phyloP scores from a whole-genome alignment of 2,329 filamentous ascomycete species.

The Cladosporium sp. region DNA sequence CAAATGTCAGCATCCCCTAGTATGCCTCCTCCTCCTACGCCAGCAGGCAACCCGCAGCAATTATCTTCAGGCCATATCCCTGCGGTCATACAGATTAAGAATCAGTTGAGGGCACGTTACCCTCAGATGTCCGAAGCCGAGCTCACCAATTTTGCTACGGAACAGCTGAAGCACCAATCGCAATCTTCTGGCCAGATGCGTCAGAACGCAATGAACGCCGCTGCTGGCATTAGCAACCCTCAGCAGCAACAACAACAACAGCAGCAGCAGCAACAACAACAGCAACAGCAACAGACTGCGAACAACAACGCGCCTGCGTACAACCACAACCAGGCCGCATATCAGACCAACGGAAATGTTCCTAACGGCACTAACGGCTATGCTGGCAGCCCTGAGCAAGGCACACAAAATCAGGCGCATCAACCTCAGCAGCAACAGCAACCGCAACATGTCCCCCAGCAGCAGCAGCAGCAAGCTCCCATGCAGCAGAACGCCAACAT shows the following conservation, averaged over 20 bases:
- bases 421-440: neutral
- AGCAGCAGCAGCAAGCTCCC: conserved; percentile 15
- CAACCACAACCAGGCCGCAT: conserved; percentile 30
- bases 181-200: conserved; percentile 35
- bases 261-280: conserved; percentile 12
- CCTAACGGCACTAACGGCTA: conserved; percentile 23
- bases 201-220: conserved; percentile 42
- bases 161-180: conserved; percentile 47
- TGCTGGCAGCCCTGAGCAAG: conserved; percentile 15
- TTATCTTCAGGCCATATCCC: conserved; percentile 56
- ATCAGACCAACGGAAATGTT: conserved; percentile 28
- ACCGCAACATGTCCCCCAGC: conserved; percentile 17
- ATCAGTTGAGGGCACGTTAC: conserved; percentile 53
- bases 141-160: conserved; percentile 53
- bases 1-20: conserved; percentile 37
- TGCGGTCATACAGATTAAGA: conserved; percentile 55
- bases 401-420: conserved; percentile 23
- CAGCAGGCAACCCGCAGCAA: conserved; percentile 46
- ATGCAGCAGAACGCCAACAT: conserved; percentile 12
- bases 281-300: conserved; percentile 18
- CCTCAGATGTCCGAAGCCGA: conserved; percentile 56
- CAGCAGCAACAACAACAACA: conserved; percentile 13
- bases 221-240: conserved; percentile 34
- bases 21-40: conserved; percentile 40
- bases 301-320: conserved; percentile 27